phyloP scores from a whole-genome alignment of 2,329 filamentous ascomycete species.

The Colletotrichum cereale region DNA sequence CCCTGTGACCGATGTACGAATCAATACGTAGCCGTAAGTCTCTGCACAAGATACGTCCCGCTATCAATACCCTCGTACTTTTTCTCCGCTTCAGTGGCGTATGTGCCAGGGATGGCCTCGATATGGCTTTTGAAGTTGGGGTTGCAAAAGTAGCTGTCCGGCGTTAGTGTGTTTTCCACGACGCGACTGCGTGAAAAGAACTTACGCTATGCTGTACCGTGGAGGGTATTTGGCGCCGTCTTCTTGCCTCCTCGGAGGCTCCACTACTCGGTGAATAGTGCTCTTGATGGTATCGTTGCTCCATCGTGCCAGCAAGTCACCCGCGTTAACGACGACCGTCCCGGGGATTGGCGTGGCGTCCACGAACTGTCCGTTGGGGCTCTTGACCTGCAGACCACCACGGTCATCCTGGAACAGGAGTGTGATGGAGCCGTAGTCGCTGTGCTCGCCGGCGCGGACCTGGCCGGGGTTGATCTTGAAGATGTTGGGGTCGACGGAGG shows the following conservation, averaged over 20 bases:
- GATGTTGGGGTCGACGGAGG: slow-evolving; percentile 72
- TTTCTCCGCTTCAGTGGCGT: slow-evolving; percentile 71
- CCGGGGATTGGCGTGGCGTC: slow-evolving; percentile 85
- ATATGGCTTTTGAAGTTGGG: slow-evolving; percentile 83
- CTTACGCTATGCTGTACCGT: slow-evolving; percentile 86
- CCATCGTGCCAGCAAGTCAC: slow-evolving; percentile 88
- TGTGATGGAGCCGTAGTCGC: slow-evolving; percentile 73
- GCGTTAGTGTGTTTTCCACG: slow-evolving; percentile 14
- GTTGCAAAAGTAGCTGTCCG: slow-evolving; percentile 83
- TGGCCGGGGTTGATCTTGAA: slow-evolving; percentile 77
- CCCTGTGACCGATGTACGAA: too few species aligned
- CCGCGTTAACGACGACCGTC: slow-evolving; percentile 90
- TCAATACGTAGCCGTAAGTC: slow-evolving; percentile 80
- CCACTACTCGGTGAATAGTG: slow-evolving; percentile 90
- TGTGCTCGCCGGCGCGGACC: slow-evolving; percentile 84
- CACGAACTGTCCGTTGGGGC: slow-evolving; percentile 82
- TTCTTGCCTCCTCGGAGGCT: slow-evolving; percentile 74
- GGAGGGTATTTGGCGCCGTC: slow-evolving; percentile 74
- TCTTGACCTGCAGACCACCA: slow-evolving; percentile 71
- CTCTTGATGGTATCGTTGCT: slow-evolving; percentile 92
- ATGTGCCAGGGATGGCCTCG: slow-evolving; percentile 86
- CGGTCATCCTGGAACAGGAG: slow-evolving; percentile 71
- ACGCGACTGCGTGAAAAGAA: slow-evolving; percentile 38
- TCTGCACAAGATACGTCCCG: slow-evolving; percentile 84
- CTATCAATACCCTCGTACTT: slow-evolving; percentile 85